Evolutionary conservation across 805 yeast genomes (phyloP), one percentile per base, ranked within the genome.

Genomic region (Candida quercuum): DNA sequence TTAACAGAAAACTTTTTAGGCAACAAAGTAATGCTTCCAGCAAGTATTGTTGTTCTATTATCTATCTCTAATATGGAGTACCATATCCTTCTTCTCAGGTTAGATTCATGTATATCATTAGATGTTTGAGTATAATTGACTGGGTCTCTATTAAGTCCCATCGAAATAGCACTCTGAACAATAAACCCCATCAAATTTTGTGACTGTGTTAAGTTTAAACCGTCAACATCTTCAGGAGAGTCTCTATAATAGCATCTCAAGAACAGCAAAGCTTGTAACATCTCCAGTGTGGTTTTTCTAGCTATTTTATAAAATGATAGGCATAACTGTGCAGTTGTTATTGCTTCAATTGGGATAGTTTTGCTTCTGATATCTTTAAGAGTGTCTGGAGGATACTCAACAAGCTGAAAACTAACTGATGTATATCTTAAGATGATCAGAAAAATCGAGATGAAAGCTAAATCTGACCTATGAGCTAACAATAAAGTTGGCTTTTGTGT

Each of bases 101-200:
- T 45, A 1, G 40, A 30, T 14, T 33, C 43, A 8, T 17, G n/a
- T 11, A 33, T 10, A 36, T 46, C 35, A 14, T 33, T 36, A 1
- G n/a, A 16, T 2, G 35, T 38, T 43, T 38, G 53, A 20, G 33
- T 8, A 19, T 45, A 59, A 7, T 42, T 41, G 13, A 47, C 49
- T 0, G 78, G 77, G 31, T 74, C 80, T 33, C 74, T 52, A 43
- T 73, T 59, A 27, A 74, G 47, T 0, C 78, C 78, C 40, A 72
- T 46, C 4, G 64, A 52, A 15, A 63, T 42, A 0, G 74, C 73
- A 59, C 67, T 64, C 38, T 71, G 75, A 5, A 63, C 41, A 5
- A 65, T 49, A 28, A 67, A 47, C 0, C 66, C 67, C 10, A 59
- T 54, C 15, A 61, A 53, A 4, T 57, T 55, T 31, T 62, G 71